Conservation (phyloP, 2,329 filamentous ascomycete species). For the Pseudomassariella vexata region DNA sequence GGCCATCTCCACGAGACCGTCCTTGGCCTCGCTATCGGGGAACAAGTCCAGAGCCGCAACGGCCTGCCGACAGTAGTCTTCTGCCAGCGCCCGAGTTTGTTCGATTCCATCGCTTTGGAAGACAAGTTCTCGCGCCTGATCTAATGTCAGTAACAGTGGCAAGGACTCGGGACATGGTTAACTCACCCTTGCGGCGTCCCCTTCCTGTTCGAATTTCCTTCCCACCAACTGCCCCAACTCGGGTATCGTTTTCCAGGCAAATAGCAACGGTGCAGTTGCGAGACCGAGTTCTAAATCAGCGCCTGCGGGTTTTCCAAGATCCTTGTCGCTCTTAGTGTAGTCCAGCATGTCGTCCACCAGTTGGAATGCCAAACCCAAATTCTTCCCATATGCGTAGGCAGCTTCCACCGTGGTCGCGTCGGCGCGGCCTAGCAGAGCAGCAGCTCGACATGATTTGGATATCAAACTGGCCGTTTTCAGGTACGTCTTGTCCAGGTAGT, state of each 20-base stretch:
- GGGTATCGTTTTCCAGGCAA: constrained; percentile 87
- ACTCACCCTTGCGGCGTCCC: constrained; percentile 79
- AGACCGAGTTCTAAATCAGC: constrained; percentile 90
- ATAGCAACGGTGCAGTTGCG: constrained; percentile 87
- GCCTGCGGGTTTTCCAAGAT: constrained; percentile 90
- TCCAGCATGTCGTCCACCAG: constrained; percentile 97
- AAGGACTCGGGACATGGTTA: background rate
- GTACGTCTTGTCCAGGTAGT: constrained; percentile 98
- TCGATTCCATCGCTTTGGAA: constrained; percentile 79
- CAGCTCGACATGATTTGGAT: constrained; percentile 88
- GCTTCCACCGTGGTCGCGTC: constrained; percentile 78
- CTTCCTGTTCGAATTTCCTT: constrained; percentile 77
- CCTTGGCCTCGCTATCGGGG: constrained; percentile 91
- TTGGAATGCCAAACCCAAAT: constrained; percentile 91
- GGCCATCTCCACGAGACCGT: constrained; percentile 88
- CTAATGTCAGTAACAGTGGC: constrained; percentile 3
- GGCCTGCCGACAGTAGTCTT: constrained; percentile 85
- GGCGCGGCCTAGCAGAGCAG: constrained; percentile 77
- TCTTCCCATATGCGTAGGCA: constrained; percentile 87
- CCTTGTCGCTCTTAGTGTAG: constrained; percentile 79
- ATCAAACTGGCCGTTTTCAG: constrained; percentile 94
- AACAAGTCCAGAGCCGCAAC: constrained; percentile 78
- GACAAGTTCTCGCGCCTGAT: constrained; percentile 83
- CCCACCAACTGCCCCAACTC: constrained; percentile 86
- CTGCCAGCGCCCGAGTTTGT: constrained; percentile 83